Base-by-base conservation (phyloP, 1,284 basidiomycete species). In the Pyrrhoderma noxium region DNA sequence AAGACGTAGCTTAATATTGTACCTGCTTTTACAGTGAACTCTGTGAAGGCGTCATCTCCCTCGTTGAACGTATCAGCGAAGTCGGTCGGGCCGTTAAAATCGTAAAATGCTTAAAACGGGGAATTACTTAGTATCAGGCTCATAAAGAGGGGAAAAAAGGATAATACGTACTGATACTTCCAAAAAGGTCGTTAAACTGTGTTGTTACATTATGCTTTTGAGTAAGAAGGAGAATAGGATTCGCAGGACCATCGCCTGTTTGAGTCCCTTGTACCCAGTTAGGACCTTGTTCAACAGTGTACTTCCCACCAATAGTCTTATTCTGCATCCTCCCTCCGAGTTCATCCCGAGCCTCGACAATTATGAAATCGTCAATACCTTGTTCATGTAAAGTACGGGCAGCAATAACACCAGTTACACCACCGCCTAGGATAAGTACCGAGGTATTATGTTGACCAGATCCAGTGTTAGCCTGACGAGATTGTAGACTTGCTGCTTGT, bases 231-330 rank as follows among this genome's bases (percentile, higher is more conserved):
- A 74, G 76, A 9, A 85, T 78, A 2, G 82, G 82, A 61, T 85
- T 85, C 8, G 68, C 67, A 27, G 72, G 69, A 8, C 79, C 79
- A 47, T 69, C 61, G 3, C 67, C 73, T 3, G 66, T 62, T 50
- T 78, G 76, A 2, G 79, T 80, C 7, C 85, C 84, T 59, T 86
- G 82, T 35, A 87, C 71, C 84, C 85, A 87, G 59, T 83, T 84
- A 13, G 82, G 75, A 18, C 85, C 83, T 8, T 76, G 62, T 61
- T 87, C 84, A 25, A 86, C 64, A 0, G 70, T 71, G 49, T 68
- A 66, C 18, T 70, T 57, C 43, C 63, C 25, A 25, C 72, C 77
- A 52, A 84, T 75, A 0, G 60, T 49, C 38, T 67, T 68, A 50
- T 70, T 73, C 57, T 68, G 71, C 67, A 85, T 72, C 8, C 82